Base-by-base conservation (phyloP, 176 grass and related monocot species). In the Dactylis glomerata region DNA sequence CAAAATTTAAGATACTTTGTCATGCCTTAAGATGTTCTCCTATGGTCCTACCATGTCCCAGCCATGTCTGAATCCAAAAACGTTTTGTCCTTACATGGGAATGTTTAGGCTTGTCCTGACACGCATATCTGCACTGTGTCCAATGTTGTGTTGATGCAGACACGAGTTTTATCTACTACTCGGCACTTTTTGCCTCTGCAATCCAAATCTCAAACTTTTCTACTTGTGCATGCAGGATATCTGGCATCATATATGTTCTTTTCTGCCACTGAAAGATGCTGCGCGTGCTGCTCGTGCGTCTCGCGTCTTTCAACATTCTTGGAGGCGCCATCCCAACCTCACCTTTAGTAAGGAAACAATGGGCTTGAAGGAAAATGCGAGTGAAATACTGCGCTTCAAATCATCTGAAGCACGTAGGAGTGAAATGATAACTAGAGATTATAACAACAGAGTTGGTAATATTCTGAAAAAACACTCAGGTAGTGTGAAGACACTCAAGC, bases 151-250 rank as follows among this genome's bases (percentile, higher is more conserved):
- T 68, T 68, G 33, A 68, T 3, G 11, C 5, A 0, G 23, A 28
- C 8, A 26, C 11, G 16, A 61, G n/a, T 57, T 57, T 30, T 42
- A 51, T 76, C 37, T 66, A 37, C 15, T 13, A 20, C 16, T 74
- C 26, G 9, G 34, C n/a, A 75, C 20, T 13, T 68, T 40, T 69
- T 76, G 27, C 28, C 30, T n/a, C 28, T 36, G 49, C 15, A 0
- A 59, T 42, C 42, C 37, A 41, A 24, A 58, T 2, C 2, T 38
- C 40, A 15, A 41, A 38, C 22, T 26, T 26, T 6, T 65, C 36
- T 81, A 10, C 40, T 81, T 81, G 22, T 68, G 13, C 44, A 50
- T 80, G 15, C 16, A 81, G 63, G 79, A 81, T n/a, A 81, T 68
- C 30, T 68, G 38, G 63, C 2, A 23, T 27, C 8, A 52, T 38